These are phyloP conservation scores for Tolypocladium sp. DNA, from an alignment of 2,329 filamentous ascomycete species.

Conservation along the genomic window DNA sequence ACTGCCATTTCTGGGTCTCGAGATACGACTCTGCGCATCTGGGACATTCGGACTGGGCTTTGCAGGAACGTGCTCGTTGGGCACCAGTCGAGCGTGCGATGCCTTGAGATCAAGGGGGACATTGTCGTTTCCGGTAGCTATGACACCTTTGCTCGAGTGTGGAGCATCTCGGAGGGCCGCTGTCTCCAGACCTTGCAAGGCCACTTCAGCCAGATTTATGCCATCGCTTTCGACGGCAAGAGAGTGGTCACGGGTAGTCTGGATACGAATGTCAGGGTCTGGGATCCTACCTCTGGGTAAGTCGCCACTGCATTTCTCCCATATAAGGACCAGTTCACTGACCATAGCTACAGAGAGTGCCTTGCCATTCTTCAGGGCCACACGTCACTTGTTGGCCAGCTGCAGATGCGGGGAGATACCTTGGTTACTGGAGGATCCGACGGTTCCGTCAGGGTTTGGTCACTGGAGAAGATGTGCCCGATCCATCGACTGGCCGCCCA, in stretches of 20 bases:
- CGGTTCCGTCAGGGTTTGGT: slow-evolving; percentile 94
- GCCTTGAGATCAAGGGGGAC: slow-evolving; percentile 91
- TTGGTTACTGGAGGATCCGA: slow-evolving; percentile 94
- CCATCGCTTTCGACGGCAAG: slow-evolving; percentile 91
- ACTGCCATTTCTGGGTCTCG: slow-evolving; percentile 94
- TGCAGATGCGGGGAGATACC: slow-evolving; percentile 91
- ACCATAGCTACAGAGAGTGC: slow-evolving; percentile 50
- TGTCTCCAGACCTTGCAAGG: slow-evolving; percentile 85
- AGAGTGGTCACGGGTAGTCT: slow-evolving; percentile 91
- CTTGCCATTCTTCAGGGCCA: slow-evolving; percentile 92
- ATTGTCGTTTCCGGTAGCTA: slow-evolving; percentile 97
- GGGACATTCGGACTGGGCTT: slow-evolving; percentile 82
- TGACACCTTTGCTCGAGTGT: slow-evolving; percentile 92
- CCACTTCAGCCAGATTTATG: slow-evolving; percentile 98
- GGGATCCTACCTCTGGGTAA: slow-evolving; percentile 84
- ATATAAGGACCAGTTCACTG: neutral
- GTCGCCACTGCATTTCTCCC: slow-evolving; percentile 13
- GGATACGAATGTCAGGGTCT: slow-evolving; percentile 93
- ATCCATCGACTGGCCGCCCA: slow-evolving; percentile 94
- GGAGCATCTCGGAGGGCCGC: slow-evolving; percentile 93
- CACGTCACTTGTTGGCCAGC: slow-evolving; percentile 89
- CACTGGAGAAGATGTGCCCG: slow-evolving; percentile 76
- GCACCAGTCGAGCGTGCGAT: slow-evolving; percentile 91
- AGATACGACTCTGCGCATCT: slow-evolving; percentile 89
- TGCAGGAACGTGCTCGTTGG: slow-evolving; percentile 90